These are phyloP conservation scores for Novakomyces olei DNA, from an alignment of 805 yeast species.

Conservation along the genomic window DNA sequence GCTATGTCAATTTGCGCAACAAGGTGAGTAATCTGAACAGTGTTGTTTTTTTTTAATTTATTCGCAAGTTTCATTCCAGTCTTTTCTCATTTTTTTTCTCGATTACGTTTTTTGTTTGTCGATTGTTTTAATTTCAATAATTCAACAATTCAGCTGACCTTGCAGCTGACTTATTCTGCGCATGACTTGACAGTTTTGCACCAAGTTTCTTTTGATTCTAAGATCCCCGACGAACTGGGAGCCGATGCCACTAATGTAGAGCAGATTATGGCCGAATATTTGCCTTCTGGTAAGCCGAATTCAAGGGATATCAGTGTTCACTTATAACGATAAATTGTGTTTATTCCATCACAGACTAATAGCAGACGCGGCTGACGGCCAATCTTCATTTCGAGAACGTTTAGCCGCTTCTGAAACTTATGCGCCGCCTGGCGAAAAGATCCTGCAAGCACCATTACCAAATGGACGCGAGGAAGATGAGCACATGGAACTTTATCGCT, in stretches of 20 bases:
- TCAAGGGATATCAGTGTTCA: too few relatives aligned
- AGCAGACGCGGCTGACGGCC: conserved; percentile 1
- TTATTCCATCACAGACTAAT: too few relatives aligned
- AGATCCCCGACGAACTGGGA: too few relatives aligned
- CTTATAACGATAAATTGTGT: too few relatives aligned
- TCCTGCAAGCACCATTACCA: background rate
- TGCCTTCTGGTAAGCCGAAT: too few relatives aligned
- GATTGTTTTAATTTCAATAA: background rate
- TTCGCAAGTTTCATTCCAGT: background rate
- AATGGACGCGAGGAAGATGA: background rate
- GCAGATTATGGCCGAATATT: too few relatives aligned
- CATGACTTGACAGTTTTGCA: background rate
- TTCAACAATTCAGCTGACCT: background rate
- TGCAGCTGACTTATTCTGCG: background rate
- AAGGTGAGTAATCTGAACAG: too few relatives aligned
- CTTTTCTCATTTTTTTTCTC: background rate
- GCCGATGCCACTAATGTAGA: too few relatives aligned
- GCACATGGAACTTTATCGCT: conserved; percentile 15
- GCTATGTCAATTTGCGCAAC: conserved; percentile 49
- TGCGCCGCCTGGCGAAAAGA: background rate
- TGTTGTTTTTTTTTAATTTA: too few relatives aligned
- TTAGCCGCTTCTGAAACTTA: background rate
- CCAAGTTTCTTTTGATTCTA: too few relatives aligned
- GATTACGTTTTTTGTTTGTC: background rate
- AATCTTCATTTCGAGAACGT: background rate